phyloP scores from a whole-genome alignment of 129 eudicot genomes.

The Arctium lappa region DNA sequence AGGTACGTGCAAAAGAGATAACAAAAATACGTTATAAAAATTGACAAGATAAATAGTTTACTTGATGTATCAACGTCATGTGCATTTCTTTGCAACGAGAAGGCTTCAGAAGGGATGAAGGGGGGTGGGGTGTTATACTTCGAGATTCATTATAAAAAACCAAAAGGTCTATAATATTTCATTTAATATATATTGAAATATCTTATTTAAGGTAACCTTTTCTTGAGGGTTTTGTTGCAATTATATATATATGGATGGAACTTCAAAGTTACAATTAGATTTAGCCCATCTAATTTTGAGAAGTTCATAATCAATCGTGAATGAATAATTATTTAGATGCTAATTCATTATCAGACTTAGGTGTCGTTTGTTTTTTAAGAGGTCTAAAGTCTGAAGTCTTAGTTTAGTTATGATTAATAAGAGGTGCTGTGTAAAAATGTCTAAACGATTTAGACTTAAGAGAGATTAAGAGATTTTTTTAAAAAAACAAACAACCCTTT shows the following conservation, averaged over 20 bases:
- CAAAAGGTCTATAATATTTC: not conserved
- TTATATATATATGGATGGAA: constrained; percentile 5
- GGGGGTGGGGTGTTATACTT: not conserved
- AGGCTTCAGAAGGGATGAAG: too few relatives aligned
- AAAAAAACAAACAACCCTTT: too few relatives aligned
- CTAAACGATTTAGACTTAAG: too few relatives aligned
- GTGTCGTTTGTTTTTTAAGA: too few relatives aligned
- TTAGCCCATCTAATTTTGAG: not conserved
- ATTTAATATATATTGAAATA: not conserved
- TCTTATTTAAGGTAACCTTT: constrained; percentile 13
- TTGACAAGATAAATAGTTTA: not conserved
- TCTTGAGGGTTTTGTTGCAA: constrained; percentile 26
- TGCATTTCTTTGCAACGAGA: not conserved
- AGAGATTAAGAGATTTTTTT: too few relatives aligned
- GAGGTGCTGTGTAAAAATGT: too few relatives aligned
- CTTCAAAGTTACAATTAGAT: not conserved
- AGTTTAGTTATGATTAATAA: too few relatives aligned
- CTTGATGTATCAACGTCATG: not conserved
- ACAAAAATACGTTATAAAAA: not conserved
- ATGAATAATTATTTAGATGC: too few relatives aligned
- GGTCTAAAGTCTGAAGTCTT: too few relatives aligned
- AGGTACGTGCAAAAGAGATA: not conserved
- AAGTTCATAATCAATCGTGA: not conserved
- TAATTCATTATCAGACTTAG: too few relatives aligned
- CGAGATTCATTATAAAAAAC: not conserved